Conservation (phyloP, 2,329 filamentous ascomycete genomes). For the Capronia americana region DNA sequence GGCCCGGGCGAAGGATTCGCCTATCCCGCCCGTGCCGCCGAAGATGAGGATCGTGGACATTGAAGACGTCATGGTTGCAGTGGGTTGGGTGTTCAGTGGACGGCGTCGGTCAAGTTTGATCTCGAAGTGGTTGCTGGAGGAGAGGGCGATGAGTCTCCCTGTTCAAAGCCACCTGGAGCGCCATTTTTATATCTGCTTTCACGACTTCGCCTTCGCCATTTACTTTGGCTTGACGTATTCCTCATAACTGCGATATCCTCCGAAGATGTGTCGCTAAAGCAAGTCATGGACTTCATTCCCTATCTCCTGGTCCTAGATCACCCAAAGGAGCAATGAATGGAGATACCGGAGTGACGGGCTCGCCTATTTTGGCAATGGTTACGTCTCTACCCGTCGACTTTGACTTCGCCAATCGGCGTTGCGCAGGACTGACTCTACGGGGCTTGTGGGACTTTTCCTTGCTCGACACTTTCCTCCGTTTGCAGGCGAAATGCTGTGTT, state of each 20-base stretch:
- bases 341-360: conserved; percentile 12
- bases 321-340: conserved; percentile 1
- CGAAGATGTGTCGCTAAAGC: background rate
- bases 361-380: conserved; percentile 12
- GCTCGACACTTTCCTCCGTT: background rate
- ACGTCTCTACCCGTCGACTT: conserved; percentile 3
- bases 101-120: too few relatives aligned
- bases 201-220: background rate
- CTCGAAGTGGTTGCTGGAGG: background rate
- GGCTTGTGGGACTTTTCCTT: too few relatives aligned
- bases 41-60: conserved; percentile 42
- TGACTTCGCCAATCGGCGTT: background rate
- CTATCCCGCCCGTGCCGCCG: conserved; percentile 56
- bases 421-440: background rate
- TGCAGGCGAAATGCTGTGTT: background rate
- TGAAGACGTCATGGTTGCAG: conserved; percentile 26
- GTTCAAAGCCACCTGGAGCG: background rate
- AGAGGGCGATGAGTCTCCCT: background rate
- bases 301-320: background rate
- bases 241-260: background rate
- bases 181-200: background rate
- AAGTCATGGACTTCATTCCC: background rate
- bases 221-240: background rate
- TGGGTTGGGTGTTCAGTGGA: too few relatives aligned
- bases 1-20: conserved; percentile 40